Evolutionary conservation across 768 basidiomycete genomes (phyloP), one percentile per base, ranked within the genome.

Genomic region (Lactifluus echinatus): DNA sequence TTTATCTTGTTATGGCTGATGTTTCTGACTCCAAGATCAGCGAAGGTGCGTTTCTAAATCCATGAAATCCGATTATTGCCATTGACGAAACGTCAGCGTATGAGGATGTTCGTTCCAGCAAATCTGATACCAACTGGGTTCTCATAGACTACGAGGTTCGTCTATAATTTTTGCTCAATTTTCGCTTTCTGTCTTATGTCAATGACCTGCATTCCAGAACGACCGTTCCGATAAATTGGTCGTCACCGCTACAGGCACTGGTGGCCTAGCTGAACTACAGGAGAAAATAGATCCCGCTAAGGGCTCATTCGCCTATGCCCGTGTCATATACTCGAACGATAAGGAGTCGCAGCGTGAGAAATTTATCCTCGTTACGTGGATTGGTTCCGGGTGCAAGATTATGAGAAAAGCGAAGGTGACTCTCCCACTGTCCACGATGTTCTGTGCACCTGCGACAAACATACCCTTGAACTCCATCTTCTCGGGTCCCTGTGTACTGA

Each of bases 351-450:
- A 74, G 68, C 81, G 93, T 57, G 89, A 94, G 77, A 96, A 95
- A 78, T 89, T 91, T 73, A 80, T 88, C 63, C 79, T 91, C 66
- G 77, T 91, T 76, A 78, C 82, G 44, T 91, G 89, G 89, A 92
- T 91, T 72, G 89, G 90, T 43, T 74, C 80, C 19, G 71, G 74
- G 40, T 89, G 90, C 73, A 93, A 91, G 74, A 79, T 93, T 61
- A 92, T 95, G 93, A 79, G 93, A 60, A 87, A 85, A 74, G 93
- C 86, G 42, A 94, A 92, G 83, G 89, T 89, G 56, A 63, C 79
- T 33, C 28, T 40, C 58, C 64, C 49, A 47, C 39, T 50, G 62
- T 62, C 62, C 65, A 64, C 65, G 66, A 45, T 47, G 14, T 40
- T 4, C 19, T 28, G 11, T 46, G 15, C 24, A 44, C 36, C 50